Conservation (phyloP, 164 flowering plant genomes). For the Stephania cephalantha region DNA sequence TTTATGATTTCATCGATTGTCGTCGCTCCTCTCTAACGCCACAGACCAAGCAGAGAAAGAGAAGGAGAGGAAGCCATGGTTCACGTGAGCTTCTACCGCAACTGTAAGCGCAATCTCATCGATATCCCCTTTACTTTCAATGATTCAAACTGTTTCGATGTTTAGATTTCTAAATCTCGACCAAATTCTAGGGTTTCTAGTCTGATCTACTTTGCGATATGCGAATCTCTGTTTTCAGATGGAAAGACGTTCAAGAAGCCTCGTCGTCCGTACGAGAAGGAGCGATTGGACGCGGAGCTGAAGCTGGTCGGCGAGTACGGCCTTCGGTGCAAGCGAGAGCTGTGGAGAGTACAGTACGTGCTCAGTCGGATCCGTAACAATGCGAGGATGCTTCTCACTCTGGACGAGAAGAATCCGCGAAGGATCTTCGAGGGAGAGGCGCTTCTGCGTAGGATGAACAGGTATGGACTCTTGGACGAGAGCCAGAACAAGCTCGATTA, state of each 20-base stretch:
- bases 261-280: constrained; percentile 60
- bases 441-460: constrained; percentile 53
- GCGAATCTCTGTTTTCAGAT: constrained; percentile 17
- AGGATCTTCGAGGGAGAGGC: constrained; percentile 62
- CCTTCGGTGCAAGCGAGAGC: constrained; percentile 51
- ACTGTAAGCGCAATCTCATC: constrained; percentile 12
- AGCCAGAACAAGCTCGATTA: constrained; percentile 69
- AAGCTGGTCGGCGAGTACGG: constrained; percentile 64
- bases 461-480: constrained; percentile 55
- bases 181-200: not conserved
- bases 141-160: not conserved
- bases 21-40: not conserved
- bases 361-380: constrained; percentile 51
- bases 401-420: constrained; percentile 49
- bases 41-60: not conserved
- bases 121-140: not conserved
- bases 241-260: constrained; percentile 69
- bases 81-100: constrained; percentile 22
- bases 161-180: not conserved
- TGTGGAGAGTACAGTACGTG: constrained; percentile 62
- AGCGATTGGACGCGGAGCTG: constrained; percentile 61
- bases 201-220: not conserved
- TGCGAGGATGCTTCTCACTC: constrained; percentile 45
- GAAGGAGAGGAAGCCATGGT: constrained; percentile 16
- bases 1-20: not conserved